Evolutionary conservation across 2,329 filamentous ascomycete genomes (phyloP).

Genomic region (Plenodomus tracheiphilus): DNA sequence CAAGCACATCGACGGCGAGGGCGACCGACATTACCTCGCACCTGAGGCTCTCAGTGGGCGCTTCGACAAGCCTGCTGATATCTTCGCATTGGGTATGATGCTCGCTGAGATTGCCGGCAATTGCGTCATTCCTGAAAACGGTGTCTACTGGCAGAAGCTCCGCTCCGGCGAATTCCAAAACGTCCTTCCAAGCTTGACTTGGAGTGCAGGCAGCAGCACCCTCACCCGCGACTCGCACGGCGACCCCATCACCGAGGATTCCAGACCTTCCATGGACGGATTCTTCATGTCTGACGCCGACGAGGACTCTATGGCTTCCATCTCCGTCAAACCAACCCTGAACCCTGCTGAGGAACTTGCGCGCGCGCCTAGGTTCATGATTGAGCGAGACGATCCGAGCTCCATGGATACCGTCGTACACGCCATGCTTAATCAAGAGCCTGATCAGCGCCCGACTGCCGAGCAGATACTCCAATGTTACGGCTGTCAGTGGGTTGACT

Average conservation of each 20-base stretch:
- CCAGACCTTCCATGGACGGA: constrained; percentile 24
- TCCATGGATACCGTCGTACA: constrained; percentile 83
- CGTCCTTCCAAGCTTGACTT: constrained; percentile 79
- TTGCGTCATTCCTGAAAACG: constrained; percentile 90
- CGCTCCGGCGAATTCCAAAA: constrained; percentile 87
- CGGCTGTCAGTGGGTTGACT: constrained; percentile 78
- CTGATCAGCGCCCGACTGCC: constrained; percentile 71
- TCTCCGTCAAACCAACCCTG: constrained; percentile 31
- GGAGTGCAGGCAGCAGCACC: constrained; percentile 67
- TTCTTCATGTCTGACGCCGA: constrained; percentile 39
- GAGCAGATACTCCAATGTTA: constrained; percentile 72
- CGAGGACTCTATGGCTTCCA: constrained; percentile 45
- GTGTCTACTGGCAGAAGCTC: constrained; percentile 85
- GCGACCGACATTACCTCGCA: constrained; percentile 94
- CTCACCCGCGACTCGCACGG: constrained; percentile 71
- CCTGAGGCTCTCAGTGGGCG: constrained; percentile 86
- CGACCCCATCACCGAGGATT: constrained; percentile 31
- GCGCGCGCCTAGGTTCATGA: constrained; percentile 85
- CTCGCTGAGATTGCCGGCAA: constrained; percentile 94
- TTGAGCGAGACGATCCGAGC: constrained; percentile 69
- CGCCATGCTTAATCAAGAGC: constrained; percentile 83
- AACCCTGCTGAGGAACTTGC: constrained; percentile 58
- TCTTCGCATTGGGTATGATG: constrained; percentile 93
- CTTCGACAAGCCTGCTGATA: constrained; percentile 87
- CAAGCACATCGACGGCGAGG: constrained; percentile 81